Base-by-base conservation (phyloP, 768 basidiomycete genomes). In the Boletus sp. region DNA sequence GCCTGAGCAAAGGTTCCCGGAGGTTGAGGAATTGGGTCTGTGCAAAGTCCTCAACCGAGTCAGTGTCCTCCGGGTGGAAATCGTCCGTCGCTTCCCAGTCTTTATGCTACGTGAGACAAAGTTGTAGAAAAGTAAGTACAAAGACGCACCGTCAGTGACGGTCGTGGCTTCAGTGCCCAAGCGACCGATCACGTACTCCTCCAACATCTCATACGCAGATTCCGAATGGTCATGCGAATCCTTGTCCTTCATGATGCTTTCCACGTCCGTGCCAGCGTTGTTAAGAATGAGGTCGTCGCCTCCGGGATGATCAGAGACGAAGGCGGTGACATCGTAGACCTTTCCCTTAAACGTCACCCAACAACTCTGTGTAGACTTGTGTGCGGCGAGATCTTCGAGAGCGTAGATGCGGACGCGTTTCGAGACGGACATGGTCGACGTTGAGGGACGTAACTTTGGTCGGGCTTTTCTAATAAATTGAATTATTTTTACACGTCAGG, bases 1-100 rank as follows among this genome's bases (percentile, higher is more conserved):
- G 97, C 70, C 77, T 73, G 51, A 96, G 70, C 49, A 99, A 68
- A 10, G 97, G 94, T 67, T 86, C 84, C 56, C 83, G 79, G 21
- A 99, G 81, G 70, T 99, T 95, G 56, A 99, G 75, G 72, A 99
- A 99, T 64, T 90, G 79, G 69, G 89, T 93, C 74, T 88, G 90
- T 70, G 85, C 85, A 67, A 80, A 98, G 73, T 98, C 97, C 59
- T 81, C 82, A 0, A 72, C 77, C 34, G 82, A 75, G 62, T 98
- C 85, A 3, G 97, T 98, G 63, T 92, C 82, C 58, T 97, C 90
- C 13, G 96, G 95, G 58, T 89, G 83, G 65, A 96, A 97, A 65
- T 96, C 87, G 58, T 94, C 94, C 23, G 83, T 76, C 2, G 92
- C 85, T 56, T 90, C 90, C 87, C 93, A 98, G 63, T 93, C 92